Conservation (phyloP, 78 protist species). For the Dictyostelium discoideum region dicty_2.7 NC_007091.3:2035501-2036000, state of each 20-base stretch:
- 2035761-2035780: constrained; percentile 76
- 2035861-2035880: no score
- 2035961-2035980: neutral
- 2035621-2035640: constrained; percentile 13
- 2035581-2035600: no score
- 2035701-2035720: constrained; percentile 52
- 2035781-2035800: neutral
- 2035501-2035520: constrained; percentile 88
- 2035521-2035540: constrained; percentile 83
- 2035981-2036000: neutral
- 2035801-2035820: neutral
- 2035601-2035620: neutral
- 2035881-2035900: neutral
- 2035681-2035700: constrained; percentile 81
- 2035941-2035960: neutral
- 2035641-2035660: constrained; percentile 77
- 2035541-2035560: neutral
- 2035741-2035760: constrained; percentile 78
- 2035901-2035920: neutral
- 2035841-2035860: neutral
- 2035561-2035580: no score
- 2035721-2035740: constrained; percentile 69
- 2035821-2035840: neutral
- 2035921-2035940: neutral
- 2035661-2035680: constrained; percentile 75